phyloP scores from a whole-genome alignment of 1,139 yeast genomes.

The Petasospora fabianii region DNA sequence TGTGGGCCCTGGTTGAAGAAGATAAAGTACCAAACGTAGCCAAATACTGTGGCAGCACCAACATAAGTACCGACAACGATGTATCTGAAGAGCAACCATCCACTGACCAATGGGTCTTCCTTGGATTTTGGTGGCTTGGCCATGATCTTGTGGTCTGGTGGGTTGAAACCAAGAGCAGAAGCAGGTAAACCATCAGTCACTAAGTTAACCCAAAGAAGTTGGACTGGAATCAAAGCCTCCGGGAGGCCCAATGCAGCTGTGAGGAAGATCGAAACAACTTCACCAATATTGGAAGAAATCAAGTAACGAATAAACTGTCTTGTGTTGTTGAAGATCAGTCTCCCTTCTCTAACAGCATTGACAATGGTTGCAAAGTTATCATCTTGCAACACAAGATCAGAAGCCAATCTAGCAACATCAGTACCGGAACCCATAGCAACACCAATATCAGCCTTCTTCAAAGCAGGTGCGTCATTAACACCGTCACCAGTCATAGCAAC shows the following conservation, averaged over 20 bases:
- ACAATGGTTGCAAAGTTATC: conserved; percentile 76
- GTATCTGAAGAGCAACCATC: conserved; percentile 37
- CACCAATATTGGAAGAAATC: conserved; percentile 76
- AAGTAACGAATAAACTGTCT: conserved; percentile 77
- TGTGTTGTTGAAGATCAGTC: conserved; percentile 76
- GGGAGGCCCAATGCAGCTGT: conserved; percentile 70
- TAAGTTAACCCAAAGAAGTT: conserved; percentile 75
- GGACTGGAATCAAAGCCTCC: conserved; percentile 72
- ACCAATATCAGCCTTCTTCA: conserved; percentile 38
- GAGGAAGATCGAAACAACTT: conserved; percentile 58
- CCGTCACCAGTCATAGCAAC: conserved; percentile 44
- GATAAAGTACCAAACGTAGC: conserved; percentile 39
- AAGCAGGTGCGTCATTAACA: conserved; percentile 40
- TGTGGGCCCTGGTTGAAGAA: conserved; percentile 34
- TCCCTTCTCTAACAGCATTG: conserved; percentile 76
- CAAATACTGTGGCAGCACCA: conserved; percentile 39
- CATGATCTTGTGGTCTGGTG: conserved; percentile 55
- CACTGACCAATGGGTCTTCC: conserved; percentile 36
- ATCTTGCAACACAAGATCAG: conserved; percentile 60
- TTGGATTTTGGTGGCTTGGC: conserved; percentile 55
- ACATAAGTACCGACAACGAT: conserved; percentile 38
- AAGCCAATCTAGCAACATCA: conserved; percentile 57
- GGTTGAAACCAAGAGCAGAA: conserved; percentile 75
- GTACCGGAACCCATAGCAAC: conserved; percentile 44
- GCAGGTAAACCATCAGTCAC: conserved; percentile 82